Evolutionary conservation across 2,329 filamentous ascomycete genomes (phyloP), one percentile per base, ranked within the genome.

Genomic region (Beauveria rudraprayagi): DNA sequence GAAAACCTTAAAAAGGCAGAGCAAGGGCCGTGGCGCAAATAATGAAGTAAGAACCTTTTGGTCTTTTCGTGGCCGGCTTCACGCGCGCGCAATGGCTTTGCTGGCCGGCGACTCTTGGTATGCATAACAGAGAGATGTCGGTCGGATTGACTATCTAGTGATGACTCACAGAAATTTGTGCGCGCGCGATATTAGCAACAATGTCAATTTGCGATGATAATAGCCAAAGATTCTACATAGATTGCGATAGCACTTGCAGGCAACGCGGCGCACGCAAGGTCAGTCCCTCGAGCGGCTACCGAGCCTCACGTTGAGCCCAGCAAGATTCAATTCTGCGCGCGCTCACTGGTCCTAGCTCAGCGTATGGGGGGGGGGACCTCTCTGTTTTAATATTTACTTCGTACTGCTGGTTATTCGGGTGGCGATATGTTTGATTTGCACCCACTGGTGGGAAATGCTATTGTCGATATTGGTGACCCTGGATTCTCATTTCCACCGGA

Each of bases 401-500:
- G 34, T 37, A 34, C 26, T 26, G 16, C 34, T 16, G 17, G 17
- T 51, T 10, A n/a, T 51, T 9, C 19, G 2, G n/a, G 41, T 56
- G 41, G 53, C 53, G n/a, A 22, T 30, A 14, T 37, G 43, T 47
- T 47, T 56, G 28, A 56, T 58, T 57, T 58, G 44, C 55, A 26
- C 19, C 46, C 34, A 48, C 46, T 28, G 24, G 24, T 24, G 52
- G 22, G 2, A 26, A 43, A 55, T 16, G 11, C 24, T 44, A 19
- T 28, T 55, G 37, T 44, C 22, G 11, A 34, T 57, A 40, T 48
- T 48, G 34, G 43, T 40, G 6, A 40, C 24, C 52, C 22, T 55
- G 41, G 30, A 22, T 41, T 57, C 22, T 58, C 55, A 58, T 48
- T 58, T 58, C 55, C 55, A 44, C 43, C 44, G 55, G 55, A 47